phyloP scores from a whole-genome alignment of 441 rosid species.

The Arabidopsis hybrid region DNA sequence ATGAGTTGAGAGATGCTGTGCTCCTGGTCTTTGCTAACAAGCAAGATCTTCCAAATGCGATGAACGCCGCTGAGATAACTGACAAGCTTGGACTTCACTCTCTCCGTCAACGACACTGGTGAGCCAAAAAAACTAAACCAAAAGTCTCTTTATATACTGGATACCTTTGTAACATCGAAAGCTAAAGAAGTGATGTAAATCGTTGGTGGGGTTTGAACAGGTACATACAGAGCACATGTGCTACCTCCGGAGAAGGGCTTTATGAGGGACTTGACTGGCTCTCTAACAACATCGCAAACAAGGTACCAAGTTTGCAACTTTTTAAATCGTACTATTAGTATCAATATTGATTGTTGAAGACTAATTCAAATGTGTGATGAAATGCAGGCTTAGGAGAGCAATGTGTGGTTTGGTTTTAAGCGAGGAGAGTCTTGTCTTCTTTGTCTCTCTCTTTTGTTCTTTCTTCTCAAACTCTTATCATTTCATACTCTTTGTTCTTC shows the following conservation, averaged over 20 bases:
- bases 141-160: background rate
- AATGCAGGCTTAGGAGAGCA: slow-evolving; percentile 43
- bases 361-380: background rate
- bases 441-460: slow-evolving; percentile 28
- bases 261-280: slow-evolving; percentile 96
- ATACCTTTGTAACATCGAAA: too few relatives aligned
- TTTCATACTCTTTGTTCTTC: slow-evolving; percentile 23
- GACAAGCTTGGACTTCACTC: slow-evolving; percentile 62
- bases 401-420: slow-evolving; percentile 31
- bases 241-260: slow-evolving; percentile 72
- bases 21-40: slow-evolving; percentile 51
- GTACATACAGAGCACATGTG: slow-evolving; percentile 70
- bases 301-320: slow-evolving; percentile 36
- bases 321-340: background rate
- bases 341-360: background rate
- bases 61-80: slow-evolving; percentile 62
- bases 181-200: slow-evolving; percentile 1
- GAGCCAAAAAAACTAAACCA: slow-evolving; percentile 1
- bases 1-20: slow-evolving; percentile 54
- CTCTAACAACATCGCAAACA: slow-evolving; percentile 74
- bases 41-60: slow-evolving; percentile 53
- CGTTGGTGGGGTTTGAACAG: slow-evolving; percentile 25
- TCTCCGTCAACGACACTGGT: slow-evolving; percentile 58
- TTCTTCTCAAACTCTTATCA: slow-evolving; percentile 30
- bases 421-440: slow-evolving; percentile 24